Conservation (phyloP, 257 asterid genomes). For the Linaria vulgaris region DNA sequence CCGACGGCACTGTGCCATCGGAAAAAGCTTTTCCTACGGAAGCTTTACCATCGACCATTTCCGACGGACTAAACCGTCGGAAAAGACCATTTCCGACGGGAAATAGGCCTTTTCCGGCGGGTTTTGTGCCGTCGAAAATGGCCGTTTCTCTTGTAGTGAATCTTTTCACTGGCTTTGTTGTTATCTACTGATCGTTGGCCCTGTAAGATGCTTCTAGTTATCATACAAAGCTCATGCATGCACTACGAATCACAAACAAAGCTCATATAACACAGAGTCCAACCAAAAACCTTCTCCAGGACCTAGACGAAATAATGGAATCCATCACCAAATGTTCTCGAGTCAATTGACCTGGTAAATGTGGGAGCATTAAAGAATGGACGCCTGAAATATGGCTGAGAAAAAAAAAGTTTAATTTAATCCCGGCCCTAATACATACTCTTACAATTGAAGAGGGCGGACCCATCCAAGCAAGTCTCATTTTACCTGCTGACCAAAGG, state of each 20-base stretch:
- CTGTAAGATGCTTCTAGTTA: slow-evolving; percentile 44
- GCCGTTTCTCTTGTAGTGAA: too few relatives aligned
- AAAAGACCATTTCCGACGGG: too few relatives aligned
- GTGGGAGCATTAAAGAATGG: slow-evolving; percentile 62
- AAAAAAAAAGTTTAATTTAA: slow-evolving; percentile 10
- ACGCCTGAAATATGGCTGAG: slow-evolving; percentile 91
- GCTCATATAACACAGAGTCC: background rate
- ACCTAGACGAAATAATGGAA: slow-evolving; percentile 89
- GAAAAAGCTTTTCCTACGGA: too few relatives aligned
- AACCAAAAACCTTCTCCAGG: slow-evolving; percentile 54
- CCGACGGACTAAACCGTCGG: too few relatives aligned
- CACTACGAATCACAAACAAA: slow-evolving; percentile 7
- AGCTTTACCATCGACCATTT: too few relatives aligned
- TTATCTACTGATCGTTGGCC: slow-evolving; percentile 56
- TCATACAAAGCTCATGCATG: slow-evolving; percentile 11
- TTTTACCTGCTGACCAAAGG: slow-evolving; percentile 92
- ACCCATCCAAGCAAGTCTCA: too few relatives aligned
- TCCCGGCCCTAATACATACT: slow-evolving; percentile 1
- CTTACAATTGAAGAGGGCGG: background rate
- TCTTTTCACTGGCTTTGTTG: slow-evolving; percentile 28
- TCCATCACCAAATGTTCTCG: slow-evolving; percentile 87
- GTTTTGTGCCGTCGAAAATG: too few relatives aligned
- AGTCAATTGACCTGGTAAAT: slow-evolving; percentile 85
- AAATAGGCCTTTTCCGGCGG: too few relatives aligned
- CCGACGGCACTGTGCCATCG: too few relatives aligned